Percentiles rank a stretch among this genome's conserved stretches.
Conservation (phyloP, 768 basidiomycete species). For the Tephrocybe sp. region DNA sequence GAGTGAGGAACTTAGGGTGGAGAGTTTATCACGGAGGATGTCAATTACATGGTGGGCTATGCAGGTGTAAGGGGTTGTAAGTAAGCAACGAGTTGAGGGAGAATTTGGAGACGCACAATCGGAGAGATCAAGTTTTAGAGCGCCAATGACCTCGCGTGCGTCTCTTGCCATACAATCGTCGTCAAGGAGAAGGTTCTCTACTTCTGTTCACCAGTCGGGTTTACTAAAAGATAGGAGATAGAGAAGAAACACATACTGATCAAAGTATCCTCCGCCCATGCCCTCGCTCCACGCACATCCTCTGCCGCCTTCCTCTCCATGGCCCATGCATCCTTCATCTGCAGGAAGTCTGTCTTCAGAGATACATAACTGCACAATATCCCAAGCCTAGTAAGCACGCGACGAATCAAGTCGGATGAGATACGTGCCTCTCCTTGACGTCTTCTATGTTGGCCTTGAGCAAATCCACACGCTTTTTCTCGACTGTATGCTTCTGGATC, state of each 20-base stretch:
- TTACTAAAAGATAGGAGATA: neutral
- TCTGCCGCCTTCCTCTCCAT: neutral
- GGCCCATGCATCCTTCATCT: slow-evolving; percentile 9
- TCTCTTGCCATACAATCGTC: slow-evolving; percentile 19
- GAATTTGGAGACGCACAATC: slow-evolving; percentile 20
- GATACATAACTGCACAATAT: slow-evolving; percentile 5
- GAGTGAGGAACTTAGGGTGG: slow-evolving; percentile 29
- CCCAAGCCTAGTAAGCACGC: neutral
- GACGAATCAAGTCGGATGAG: neutral
- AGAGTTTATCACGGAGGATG: slow-evolving; percentile 36
- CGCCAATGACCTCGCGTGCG: slow-evolving; percentile 20
- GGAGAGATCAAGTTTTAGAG: slow-evolving; percentile 25
- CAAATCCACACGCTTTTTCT: slow-evolving; percentile 1
- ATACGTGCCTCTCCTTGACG: slow-evolving; percentile 10
- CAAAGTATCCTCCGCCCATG: slow-evolving; percentile 8
- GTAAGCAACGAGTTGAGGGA: slow-evolving; percentile 26
- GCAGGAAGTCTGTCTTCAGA: slow-evolving; percentile 1
- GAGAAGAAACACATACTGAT: neutral
- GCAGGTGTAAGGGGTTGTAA: too few species aligned
- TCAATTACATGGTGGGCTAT: slow-evolving; percentile 24
- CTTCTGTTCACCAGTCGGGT: neutral
- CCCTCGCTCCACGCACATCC: slow-evolving; percentile 8
- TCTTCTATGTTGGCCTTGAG: slow-evolving; percentile 7
- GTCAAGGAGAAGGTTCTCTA: slow-evolving; percentile 22
- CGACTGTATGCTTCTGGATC: neutral